phyloP scores from a whole-genome alignment of 2,329 filamentous ascomycete genomes.

The Trichoderma guizhouense region DNA sequence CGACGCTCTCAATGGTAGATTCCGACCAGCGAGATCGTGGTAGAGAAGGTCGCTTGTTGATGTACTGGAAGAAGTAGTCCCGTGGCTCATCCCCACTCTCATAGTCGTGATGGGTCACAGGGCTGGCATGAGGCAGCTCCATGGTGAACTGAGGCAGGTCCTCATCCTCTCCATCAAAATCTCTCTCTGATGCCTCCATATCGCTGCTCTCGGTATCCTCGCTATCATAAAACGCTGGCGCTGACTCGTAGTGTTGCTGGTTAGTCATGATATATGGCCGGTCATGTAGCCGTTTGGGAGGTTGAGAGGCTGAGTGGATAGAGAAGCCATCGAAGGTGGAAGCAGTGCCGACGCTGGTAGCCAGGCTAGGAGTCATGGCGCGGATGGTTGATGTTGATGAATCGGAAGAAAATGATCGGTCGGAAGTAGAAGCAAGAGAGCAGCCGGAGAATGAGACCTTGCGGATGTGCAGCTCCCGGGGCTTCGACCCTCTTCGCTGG shows the following conservation, averaged over 20 bases:
- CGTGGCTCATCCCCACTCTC: constrained; percentile 25
- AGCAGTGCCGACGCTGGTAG: constrained; percentile 26
- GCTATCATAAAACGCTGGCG: constrained; percentile 30
- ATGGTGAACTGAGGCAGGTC: constrained; percentile 24
- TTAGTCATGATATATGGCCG: constrained; percentile 31
- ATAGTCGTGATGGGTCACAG: constrained; percentile 25
- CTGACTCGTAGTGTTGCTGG: constrained; percentile 22
- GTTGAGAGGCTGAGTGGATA: constrained; percentile 35
- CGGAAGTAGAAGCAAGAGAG: constrained; percentile 35
- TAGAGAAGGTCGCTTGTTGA: constrained; percentile 31
- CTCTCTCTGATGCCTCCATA: constrained; percentile 25
- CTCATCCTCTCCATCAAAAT: constrained; percentile 14
- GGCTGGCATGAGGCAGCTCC: constrained; percentile 31
- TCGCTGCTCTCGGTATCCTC: constrained; percentile 27
- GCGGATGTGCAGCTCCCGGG: constrained; percentile 39
- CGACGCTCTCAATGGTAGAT: constrained; percentile 37
- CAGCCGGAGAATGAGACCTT: constrained; percentile 42
- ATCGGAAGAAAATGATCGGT: constrained; percentile 31
- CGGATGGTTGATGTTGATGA: constrained; percentile 30
- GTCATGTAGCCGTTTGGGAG: constrained; percentile 38
- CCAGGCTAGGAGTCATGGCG: constrained; percentile 21
- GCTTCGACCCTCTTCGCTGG: constrained; percentile 36
- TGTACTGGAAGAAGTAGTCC: constrained; percentile 35
- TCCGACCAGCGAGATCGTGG: constrained; percentile 42
- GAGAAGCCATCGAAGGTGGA: constrained; percentile 34